Percentiles rank a stretch among this genome's conserved stretches.
These are phyloP conservation scores for Quercus berberidifolia DNA, from an alignment of 306 rosid genomes.

Conservation along the genomic window DNA sequence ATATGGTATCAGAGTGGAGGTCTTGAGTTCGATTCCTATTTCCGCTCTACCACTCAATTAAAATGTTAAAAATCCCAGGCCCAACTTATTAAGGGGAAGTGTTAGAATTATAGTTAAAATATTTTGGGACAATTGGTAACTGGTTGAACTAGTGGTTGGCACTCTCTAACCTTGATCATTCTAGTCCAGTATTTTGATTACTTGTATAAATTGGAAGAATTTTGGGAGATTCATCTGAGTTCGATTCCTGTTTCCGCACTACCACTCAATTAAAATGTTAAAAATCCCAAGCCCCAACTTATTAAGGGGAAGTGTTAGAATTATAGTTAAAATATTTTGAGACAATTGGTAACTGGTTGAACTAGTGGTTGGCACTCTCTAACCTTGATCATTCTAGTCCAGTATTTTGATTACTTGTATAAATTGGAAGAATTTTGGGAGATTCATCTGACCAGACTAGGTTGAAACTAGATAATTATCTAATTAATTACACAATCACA, in stretches of 20 bases:
- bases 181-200: background rate
- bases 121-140: background rate
- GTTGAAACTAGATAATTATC: background rate
- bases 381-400: background rate
- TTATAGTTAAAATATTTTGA: too few relatives aligned
- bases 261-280: too few relatives aligned
- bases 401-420: background rate
- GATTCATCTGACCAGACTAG: background rate
- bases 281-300: too few relatives aligned
- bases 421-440: constrained; percentile 10
- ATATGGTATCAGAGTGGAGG: too few relatives aligned
- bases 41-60: too few relatives aligned
- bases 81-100: too few relatives aligned
- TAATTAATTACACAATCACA: background rate
- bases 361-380: background rate
- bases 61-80: too few relatives aligned
- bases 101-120: too few relatives aligned
- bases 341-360: constrained; percentile 9
- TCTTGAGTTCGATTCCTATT: too few relatives aligned
- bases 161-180: background rate
- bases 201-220: constrained; percentile 7
- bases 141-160: constrained; percentile 17
- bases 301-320: too few relatives aligned
- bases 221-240: background rate
- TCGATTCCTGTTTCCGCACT: too few relatives aligned